Evolutionary conservation across 139 green algal genomes (phyloP), one percentile per base, ranked within the genome.

Genomic region (Chlamydomonas asymmetrica): DNA sequence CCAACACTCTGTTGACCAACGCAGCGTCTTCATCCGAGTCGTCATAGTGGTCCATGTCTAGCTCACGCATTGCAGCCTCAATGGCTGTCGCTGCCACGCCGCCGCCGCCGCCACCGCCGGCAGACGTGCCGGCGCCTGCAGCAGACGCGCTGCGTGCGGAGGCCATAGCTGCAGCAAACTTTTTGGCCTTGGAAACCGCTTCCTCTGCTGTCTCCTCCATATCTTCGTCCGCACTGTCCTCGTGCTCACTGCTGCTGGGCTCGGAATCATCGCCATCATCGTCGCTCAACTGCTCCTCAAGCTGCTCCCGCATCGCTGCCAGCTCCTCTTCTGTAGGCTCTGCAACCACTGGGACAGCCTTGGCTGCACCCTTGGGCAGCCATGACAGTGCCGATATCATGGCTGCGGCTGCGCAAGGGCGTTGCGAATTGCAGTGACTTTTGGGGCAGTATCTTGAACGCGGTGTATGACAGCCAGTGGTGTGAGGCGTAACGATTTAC

Each of bases 11-110:
- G 5, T 63, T 63, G 27, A 84, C 37, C 25, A 86, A 63, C 60
- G 82, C 82, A 3, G 82, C 72, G 18, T 87, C 65, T 5, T 83
- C 88, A 41, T 93, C 92, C 0, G 93, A 87, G 48, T 95, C 85
- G 71, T 97, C 92, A 59, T 99, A 99, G 60, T 93, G 66, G 27
- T 99, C 95, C 95, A 99, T 99, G 77, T 98, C 88, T 13, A 99
- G 87, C 82, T 98, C 94, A 8, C 85, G 89, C 73, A 99, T 63
- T 2, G 81, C 84, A 6, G 64, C 40, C 29, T 85, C 80, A 0
- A 85, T 22, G 16, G 62, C 29, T 10, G 34, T 60, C 13, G 68
- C 59, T 4, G 71, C 68, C 20, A 68, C 20, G 1, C 50, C 31
- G n/a, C 41, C 45, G 18, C 13, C 18, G 50, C 67, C 52, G 59